Percentiles rank a stretch among this genome's conserved stretches.
Conservation (phyloP, 2,329 filamentous ascomycete species). For the Exophiala viscosa region DNA sequence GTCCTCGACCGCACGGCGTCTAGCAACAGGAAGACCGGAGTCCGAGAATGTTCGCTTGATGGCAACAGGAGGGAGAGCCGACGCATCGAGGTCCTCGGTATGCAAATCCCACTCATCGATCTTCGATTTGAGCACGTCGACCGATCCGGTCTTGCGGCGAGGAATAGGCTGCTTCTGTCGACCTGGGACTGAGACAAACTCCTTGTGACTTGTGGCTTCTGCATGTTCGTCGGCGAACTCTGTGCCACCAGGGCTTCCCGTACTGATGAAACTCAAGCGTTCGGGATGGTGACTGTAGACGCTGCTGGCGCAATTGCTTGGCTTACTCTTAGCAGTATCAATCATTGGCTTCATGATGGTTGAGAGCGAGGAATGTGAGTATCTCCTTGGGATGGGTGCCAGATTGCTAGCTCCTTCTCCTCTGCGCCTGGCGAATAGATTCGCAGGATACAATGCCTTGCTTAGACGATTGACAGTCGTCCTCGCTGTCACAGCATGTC, state of each 20-base stretch:
- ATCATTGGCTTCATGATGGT: conserved; percentile 18
- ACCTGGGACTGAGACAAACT: background rate
- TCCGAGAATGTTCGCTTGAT: conserved; percentile 19
- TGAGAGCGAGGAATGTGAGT: conserved; percentile 18
- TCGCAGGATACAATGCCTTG: background rate
- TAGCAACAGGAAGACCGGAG: conserved; percentile 1
- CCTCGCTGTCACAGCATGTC: background rate
- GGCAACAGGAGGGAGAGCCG: background rate
- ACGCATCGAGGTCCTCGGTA: conserved; percentile 9
- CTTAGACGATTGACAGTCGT: background rate
- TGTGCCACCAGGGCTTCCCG: conserved; percentile 1
- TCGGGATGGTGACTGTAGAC: conserved; percentile 24
- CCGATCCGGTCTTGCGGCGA: conserved; percentile 5
- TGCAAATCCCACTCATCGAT: conserved; percentile 23
- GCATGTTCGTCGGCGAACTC: background rate
- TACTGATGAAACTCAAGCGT: conserved; percentile 14
- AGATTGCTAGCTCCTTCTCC: conserved; percentile 5
- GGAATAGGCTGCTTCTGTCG: background rate
- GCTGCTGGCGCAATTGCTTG: conserved; percentile 18
- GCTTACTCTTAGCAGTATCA: background rate
- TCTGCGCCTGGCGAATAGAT: conserved; percentile 2
- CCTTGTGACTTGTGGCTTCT: background rate
- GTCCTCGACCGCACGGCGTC: background rate
- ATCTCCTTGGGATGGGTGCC: conserved; percentile 3
- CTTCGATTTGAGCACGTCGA: conserved; percentile 16